Base-by-base conservation (phyloP, 1,284 basidiomycete species). In the Austroboletus rostrupii region DNA sequence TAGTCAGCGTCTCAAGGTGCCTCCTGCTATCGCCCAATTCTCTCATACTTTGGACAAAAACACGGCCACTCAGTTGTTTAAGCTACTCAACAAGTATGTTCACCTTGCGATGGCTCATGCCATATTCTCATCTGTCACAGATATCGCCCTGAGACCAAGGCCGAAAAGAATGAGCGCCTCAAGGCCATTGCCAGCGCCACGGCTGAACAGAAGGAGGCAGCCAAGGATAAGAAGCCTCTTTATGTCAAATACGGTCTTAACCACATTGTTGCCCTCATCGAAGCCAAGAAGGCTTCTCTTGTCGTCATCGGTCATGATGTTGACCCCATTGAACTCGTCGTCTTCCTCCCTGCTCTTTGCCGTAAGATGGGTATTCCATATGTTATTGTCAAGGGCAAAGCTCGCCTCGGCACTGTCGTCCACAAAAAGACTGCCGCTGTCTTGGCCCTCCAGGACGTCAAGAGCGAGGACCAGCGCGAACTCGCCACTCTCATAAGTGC, bases 341-440 rank as follows among this genome's bases (percentile, higher is more conserved):
- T 99, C 75, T 98, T 94, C 89, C 81, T 99, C 53, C 96, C 96
- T 55, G 94, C 96, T 53, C 87, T 98, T 57, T 99, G 96, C 81
- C 86, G 94, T 73, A 97, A 97, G 87, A 97, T 97, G 94, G 95
- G 94, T 70, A 86, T 97, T 44, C 93, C 93, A 32, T 98, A 98
- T 76, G 92, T 96, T 59, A 97, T 99, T 64, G 93, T 97, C 66
- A 97, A 97, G 83, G 88, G 87, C 77, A 98, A 97, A 79, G 90
- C 95, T 52, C 92, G 96, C 70, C 89, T 98, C 62, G 96, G 96
- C 62, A 92, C 92, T 14, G 90, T 96, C 53, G 93, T 95, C 47
- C 91, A 95, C 85, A 97, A 97, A 85, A 98, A 98, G 87, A 97
- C 94, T 52, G 85, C 93, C 48, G 90, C 95, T 55, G 89, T 97